A percentile compares a stretch with the other conserved stretches of the same genome.
phyloP scores from a whole-genome alignment of 257 asterid genomes.

The Solanum neorickii region DNA sequence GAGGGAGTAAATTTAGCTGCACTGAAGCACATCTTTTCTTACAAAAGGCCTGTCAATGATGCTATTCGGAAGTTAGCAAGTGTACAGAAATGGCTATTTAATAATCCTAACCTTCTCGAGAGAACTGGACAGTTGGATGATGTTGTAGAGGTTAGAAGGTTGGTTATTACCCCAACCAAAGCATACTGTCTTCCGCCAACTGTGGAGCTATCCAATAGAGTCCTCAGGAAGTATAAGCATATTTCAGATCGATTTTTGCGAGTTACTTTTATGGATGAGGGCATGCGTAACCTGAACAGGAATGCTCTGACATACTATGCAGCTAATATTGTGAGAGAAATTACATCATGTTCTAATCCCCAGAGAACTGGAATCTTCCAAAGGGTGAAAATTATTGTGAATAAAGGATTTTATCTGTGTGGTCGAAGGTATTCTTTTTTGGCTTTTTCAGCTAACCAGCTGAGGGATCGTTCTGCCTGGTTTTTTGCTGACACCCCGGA shows the following conservation, averaged over 20 bases:
- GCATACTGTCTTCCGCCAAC: constrained; percentile 93
- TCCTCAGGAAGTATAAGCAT: constrained; percentile 48
- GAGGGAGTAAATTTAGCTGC: constrained; percentile 58
- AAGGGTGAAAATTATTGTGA: constrained; percentile 46
- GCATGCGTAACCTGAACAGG: constrained; percentile 59
- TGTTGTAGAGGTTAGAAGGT: constrained; percentile 63
- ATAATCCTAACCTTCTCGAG: constrained; percentile 59
- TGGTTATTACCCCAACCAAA: constrained; percentile 66
- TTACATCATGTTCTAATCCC: constrained; percentile 19
- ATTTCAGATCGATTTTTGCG: constrained; percentile 73
- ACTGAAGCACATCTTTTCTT: constrained; percentile 52
- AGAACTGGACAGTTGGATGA: constrained; percentile 44
- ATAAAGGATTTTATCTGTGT: constrained; percentile 57
- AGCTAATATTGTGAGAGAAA: constrained; percentile 46
- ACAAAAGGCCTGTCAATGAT: constrained; percentile 47
- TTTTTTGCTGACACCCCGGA: constrained; percentile 64
- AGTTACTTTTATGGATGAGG: constrained; percentile 94
- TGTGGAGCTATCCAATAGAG: constrained; percentile 78
- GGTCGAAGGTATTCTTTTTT: constrained; percentile 71
- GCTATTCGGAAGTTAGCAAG: constrained; percentile 35
- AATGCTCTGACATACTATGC: constrained; percentile 47
- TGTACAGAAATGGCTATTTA: constrained; percentile 48
- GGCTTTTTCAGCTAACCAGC: constrained; percentile 85
- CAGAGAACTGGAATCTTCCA: constrained; percentile 66
- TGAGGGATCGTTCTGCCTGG: constrained; percentile 95